Conservation (phyloP, 352 stramenopile genomes). For the Aphanomyces stellatus region DNA sequence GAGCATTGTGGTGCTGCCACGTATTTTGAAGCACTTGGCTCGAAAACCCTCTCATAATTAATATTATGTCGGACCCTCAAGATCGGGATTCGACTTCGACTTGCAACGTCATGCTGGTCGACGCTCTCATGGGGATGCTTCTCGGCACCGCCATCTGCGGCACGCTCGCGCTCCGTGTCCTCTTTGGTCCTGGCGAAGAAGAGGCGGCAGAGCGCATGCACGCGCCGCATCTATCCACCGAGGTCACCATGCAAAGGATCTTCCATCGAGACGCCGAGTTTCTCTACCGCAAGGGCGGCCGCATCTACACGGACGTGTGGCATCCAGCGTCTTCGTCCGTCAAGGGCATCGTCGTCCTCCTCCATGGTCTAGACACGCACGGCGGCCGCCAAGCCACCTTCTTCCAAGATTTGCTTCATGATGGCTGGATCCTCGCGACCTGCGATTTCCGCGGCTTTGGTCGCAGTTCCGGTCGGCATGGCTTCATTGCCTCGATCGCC, state of each 20-base stretch:
- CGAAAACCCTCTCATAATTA: no score
- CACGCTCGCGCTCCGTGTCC: not conserved
- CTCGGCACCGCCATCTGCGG: not conserved
- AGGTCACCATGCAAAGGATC: not conserved
- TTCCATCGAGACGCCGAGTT: not conserved
- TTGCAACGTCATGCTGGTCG: no score
- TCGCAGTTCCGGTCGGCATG: conserved; percentile 61
- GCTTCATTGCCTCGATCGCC: conserved; percentile 57
- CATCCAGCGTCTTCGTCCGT: not conserved
- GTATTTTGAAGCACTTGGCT: no score
- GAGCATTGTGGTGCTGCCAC: no score
- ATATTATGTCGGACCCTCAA: no score
- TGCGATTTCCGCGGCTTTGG: conserved; percentile 73
- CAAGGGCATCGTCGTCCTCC: conserved; percentile 51
- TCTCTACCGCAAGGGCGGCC: not conserved
- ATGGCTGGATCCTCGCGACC: conserved; percentile 51
- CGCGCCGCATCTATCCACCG: not conserved
- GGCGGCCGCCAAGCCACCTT: conserved; percentile 68
- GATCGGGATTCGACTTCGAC: no score
- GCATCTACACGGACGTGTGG: conserved; percentile 10
- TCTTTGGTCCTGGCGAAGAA: conserved; percentile 11
- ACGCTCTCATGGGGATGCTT: not conserved
- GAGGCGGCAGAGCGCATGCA: not conserved
- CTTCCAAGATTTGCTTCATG: conserved; percentile 53
- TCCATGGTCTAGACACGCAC: conserved; percentile 73